Conservation (phyloP, 352 stramenopile species). For the Pythium utonaiense region DNA sequence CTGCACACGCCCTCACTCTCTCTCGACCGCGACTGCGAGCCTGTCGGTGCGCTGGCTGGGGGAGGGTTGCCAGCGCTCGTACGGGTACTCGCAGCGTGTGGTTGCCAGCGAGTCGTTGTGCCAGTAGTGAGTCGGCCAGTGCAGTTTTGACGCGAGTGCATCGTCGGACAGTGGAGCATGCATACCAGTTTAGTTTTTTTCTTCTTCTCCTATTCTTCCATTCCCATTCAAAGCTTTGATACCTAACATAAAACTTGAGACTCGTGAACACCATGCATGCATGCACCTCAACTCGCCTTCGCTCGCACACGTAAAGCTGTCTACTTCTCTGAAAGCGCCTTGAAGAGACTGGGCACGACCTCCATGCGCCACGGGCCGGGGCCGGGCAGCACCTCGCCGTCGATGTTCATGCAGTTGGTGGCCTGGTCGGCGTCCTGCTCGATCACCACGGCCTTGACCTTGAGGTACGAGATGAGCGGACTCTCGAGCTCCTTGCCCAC, state of each 20-base stretch:
- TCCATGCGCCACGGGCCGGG: constrained; percentile 78
- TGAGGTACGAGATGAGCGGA: constrained; percentile 67
- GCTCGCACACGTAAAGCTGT: background rate
- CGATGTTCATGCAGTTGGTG: constrained; percentile 76
- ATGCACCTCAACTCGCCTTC: too few relatives aligned
- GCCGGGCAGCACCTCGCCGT: constrained; percentile 64
- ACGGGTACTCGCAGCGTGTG: too few relatives aligned
- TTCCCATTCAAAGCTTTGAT: background rate
- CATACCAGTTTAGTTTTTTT: background rate
- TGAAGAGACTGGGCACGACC: constrained; percentile 83
- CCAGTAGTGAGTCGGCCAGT: background rate
- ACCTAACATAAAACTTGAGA: background rate
- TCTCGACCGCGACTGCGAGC: too few relatives aligned
- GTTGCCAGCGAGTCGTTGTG: too few relatives aligned
- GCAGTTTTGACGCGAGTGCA: background rate
- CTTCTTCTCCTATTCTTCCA: background rate
- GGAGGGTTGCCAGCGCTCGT: too few relatives aligned
- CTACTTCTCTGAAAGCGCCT: constrained; percentile 83
- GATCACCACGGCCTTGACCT: constrained; percentile 75
- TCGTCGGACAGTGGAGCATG: background rate
- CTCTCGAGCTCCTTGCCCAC: constrained; percentile 74
- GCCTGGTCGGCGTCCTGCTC: constrained; percentile 44
- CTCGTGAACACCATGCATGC: too few relatives aligned
- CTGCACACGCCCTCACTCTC: too few relatives aligned
- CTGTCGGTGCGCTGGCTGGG: too few relatives aligned